Conservation (phyloP, 306 rosid genomes). For the Ziziphus jujuba region DNA sequence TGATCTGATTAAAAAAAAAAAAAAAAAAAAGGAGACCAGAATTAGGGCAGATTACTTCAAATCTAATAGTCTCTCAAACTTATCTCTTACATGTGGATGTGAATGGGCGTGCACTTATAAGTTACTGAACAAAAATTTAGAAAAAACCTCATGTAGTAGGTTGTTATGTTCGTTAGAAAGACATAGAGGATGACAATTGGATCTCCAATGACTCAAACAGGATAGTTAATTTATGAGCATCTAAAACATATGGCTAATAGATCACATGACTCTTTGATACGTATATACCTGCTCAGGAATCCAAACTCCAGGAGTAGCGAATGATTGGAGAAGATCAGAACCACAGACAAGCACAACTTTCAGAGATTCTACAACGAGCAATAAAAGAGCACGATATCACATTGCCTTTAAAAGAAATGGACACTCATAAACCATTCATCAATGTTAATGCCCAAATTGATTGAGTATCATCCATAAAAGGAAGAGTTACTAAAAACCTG, state of each 20-base stretch:
- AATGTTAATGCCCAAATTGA: conserved; percentile 1
- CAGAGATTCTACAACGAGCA: conserved; percentile 59
- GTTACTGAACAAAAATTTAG: neutral
- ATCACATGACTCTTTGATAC: neutral
- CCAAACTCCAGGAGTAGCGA: conserved; percentile 76
- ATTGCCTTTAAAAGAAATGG: neutral
- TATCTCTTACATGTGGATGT: neutral
- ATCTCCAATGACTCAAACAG: conserved; percentile 4
- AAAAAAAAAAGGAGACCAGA: neutral
- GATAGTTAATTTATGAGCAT: neutral
- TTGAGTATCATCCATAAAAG: neutral
- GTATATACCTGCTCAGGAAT: conserved; percentile 62
- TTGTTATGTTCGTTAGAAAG: neutral
- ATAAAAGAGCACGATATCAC: conserved; percentile 19
- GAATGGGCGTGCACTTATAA: neutral
- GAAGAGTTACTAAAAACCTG: neutral
- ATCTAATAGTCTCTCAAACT: neutral
- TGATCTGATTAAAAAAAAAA: conserved; percentile 25
- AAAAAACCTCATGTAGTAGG: neutral
- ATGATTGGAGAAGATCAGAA: conserved; percentile 87
- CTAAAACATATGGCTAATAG: neutral
- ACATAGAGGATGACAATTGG: no score
- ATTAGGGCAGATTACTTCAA: neutral
- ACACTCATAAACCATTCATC: neutral
- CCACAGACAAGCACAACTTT: conserved; percentile 90